Evolutionary conservation across 2,329 filamentous ascomycete genomes (phyloP).

Genomic region (Botryotinia convoluta): DNA sequence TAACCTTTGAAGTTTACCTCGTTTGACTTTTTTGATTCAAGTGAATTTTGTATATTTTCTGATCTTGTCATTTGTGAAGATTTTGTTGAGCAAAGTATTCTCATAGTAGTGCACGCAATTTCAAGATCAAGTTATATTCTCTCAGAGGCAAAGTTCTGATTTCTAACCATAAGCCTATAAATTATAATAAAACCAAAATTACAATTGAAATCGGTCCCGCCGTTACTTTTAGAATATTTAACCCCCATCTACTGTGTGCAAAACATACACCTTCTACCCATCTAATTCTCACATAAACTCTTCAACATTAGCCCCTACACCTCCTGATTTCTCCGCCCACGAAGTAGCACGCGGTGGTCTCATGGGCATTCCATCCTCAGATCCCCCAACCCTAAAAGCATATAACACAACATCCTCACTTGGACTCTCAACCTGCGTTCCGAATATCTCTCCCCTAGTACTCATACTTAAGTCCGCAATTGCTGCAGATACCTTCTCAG

Average conservation of each 20-base stretch:
- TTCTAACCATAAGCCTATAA: neutral
- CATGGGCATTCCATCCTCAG: neutral
- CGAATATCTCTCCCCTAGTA: neutral
- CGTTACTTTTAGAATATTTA: neutral
- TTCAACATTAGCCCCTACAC: neutral
- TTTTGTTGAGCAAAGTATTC: neutral
- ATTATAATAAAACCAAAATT: neutral
- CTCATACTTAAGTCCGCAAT: neutral
- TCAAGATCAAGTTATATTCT: neutral
- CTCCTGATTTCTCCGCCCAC: neutral
- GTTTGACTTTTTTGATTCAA: neutral
- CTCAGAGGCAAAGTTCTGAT: neutral
- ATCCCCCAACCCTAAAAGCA: neutral
- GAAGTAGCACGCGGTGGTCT: neutral
- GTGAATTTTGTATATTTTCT: neutral
- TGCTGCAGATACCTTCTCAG: neutral
- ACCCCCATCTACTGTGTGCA: neutral
- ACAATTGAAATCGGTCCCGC: neutral
- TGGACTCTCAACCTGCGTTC: neutral
- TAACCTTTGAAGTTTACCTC: rapidly evolving
- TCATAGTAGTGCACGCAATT: neutral
- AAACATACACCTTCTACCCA: neutral
- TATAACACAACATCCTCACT: neutral
- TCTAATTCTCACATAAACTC: neutral
- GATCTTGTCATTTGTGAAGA: neutral